Evolutionary conservation across 2,329 filamentous ascomycete genomes (phyloP).

Genomic region (Monilinia fructicola): DNA sequence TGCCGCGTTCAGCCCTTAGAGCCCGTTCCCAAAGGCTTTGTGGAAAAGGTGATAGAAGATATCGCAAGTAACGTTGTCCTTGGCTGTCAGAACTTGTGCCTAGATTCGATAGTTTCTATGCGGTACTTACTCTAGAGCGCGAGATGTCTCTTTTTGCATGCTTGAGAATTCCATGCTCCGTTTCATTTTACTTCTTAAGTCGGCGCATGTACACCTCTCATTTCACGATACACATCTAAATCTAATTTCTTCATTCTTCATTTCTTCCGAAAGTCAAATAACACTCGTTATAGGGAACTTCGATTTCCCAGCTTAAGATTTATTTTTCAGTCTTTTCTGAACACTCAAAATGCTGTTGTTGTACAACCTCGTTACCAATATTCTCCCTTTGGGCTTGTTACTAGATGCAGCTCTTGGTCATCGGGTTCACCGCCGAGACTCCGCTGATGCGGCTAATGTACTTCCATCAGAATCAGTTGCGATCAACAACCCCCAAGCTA

Average conservation of each 20-base stretch:
- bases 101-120: conserved; percentile 17
- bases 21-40: conserved; percentile 5
- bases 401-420: conserved; percentile 21
- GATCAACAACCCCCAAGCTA: conserved; percentile 17
- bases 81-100: conserved; percentile 2
- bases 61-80: conserved; percentile 21
- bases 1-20: conserved; percentile 9
- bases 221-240: background rate
- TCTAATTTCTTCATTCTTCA: background rate
- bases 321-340: background rate
- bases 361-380: conserved; percentile 16
- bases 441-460: background rate
- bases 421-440: conserved; percentile 16
- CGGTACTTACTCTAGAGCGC: background rate
- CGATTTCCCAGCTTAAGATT: background rate
- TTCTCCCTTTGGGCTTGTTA: conserved; percentile 19
- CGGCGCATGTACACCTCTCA: background rate
- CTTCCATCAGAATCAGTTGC: conserved; percentile 20
- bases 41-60: conserved; percentile 2
- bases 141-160: background rate
- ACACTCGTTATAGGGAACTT: conserved; percentile 9
- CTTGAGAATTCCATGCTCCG: background rate
- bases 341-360: conserved; percentile 13
- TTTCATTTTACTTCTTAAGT: conserved; percentile 21
- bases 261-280: background rate